A percentile compares a stretch with the other conserved stretches of the same genome.
phyloP scores from a whole-genome alignment of 169 alveolate genomes.

The Plasmodium blacklocki region DNA sequence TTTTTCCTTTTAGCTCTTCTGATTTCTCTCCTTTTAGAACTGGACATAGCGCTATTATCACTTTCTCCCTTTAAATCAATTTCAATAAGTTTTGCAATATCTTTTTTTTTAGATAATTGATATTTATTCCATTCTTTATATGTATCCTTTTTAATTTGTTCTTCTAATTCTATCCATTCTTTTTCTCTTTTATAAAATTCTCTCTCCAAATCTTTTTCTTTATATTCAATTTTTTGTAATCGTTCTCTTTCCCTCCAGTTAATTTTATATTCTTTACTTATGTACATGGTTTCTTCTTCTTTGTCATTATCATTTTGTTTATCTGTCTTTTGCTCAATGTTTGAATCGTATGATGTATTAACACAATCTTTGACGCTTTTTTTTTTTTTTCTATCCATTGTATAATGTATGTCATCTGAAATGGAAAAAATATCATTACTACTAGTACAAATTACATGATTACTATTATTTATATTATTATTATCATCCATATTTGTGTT shows the following conservation, averaged over 20 bases:
- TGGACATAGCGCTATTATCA: conserved; percentile 25
- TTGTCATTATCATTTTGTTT: conserved; percentile 18
- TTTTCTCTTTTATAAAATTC: conserved; percentile 76
- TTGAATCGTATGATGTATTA: neutral
- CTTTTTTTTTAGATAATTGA: conserved; percentile 38
- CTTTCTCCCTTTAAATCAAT: conserved; percentile 63
- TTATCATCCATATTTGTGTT: neutral
- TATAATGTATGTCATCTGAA: neutral
- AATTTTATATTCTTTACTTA: conserved; percentile 77
- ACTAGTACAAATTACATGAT: neutral
- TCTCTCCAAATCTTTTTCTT: conserved; percentile 78
- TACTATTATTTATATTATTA: neutral
- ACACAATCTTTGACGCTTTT: neutral
- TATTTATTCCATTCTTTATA: conserved; percentile 71
- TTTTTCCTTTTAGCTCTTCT: conserved; percentile 47
- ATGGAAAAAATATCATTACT: neutral
- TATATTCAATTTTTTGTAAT: conserved; percentile 59
- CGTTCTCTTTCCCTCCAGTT: conserved; percentile 82
- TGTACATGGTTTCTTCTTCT: neutral
- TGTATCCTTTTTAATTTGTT: conserved; percentile 72
- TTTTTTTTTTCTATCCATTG: neutral
- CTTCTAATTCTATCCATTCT: conserved; percentile 84
- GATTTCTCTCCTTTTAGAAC: conserved; percentile 59
- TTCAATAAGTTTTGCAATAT: conserved; percentile 63
- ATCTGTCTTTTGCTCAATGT: neutral